Evolutionary conservation across 2,329 filamentous ascomycete genomes (phyloP).

Genomic region (Fusarium praegraminearum): DNA sequence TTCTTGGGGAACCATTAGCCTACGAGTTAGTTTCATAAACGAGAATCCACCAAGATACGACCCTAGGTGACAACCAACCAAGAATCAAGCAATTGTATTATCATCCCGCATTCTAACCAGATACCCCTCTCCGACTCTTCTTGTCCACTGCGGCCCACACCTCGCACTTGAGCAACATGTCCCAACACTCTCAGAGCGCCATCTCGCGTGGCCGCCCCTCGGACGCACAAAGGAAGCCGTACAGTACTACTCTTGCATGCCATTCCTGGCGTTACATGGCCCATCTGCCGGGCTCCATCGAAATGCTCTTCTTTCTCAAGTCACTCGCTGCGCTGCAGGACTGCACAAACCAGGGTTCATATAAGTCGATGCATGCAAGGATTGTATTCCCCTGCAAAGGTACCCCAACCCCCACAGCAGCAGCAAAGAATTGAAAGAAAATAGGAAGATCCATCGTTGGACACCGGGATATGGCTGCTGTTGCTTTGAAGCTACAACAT

Average conservation of each 20-base stretch:
- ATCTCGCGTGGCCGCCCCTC: slow-evolving; percentile 48
- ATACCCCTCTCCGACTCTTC: slow-evolving; percentile 4
- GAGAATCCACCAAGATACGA: not conserved
- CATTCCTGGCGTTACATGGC: slow-evolving; percentile 41
- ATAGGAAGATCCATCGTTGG: not conserved
- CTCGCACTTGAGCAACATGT: slow-evolving; percentile 34
- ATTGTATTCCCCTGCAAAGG: slow-evolving; percentile 18
- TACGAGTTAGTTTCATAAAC: not conserved
- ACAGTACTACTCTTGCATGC: slow-evolving; percentile 16
- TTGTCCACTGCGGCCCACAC: slow-evolving; percentile 33
- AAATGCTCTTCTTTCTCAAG: slow-evolving; percentile 7
- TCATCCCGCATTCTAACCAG: not conserved
- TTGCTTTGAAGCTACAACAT: not conserved
- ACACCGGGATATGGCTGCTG: not conserved
- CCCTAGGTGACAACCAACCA: not conserved
- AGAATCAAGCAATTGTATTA: not conserved
- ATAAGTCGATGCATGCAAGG: slow-evolving; percentile 29
- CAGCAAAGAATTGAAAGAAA: not conserved
- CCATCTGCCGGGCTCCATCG: slow-evolving; percentile 41
- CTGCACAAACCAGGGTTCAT: slow-evolving; percentile 4
- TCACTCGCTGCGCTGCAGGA: slow-evolving; percentile 6
- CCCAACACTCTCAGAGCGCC: slow-evolving; percentile 38
- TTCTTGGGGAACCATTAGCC: not conserved
- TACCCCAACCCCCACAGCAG: slow-evolving; percentile 24
- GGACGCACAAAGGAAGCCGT: slow-evolving; percentile 34